Conservation (phyloP, 148 eudicot genomes). For the Rhododendron kiyosumense region DNA sequence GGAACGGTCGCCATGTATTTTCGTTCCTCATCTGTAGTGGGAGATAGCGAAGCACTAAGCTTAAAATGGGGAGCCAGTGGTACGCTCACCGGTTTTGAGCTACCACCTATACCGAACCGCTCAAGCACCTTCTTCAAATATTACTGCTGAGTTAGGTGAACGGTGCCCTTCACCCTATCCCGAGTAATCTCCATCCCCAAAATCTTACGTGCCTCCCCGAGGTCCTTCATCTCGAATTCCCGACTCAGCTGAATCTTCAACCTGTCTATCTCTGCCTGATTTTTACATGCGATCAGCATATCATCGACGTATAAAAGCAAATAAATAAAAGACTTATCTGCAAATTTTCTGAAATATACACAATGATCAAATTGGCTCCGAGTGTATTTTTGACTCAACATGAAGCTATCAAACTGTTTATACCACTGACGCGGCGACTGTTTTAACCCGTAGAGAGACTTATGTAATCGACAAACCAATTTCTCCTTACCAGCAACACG, state of each 20-base stretch:
- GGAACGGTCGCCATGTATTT: background rate
- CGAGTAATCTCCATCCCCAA: background rate
- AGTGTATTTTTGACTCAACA: background rate
- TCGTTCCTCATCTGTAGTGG: background rate
- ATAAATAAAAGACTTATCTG: background rate
- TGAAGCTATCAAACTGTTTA: background rate
- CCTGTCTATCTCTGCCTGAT: background rate
- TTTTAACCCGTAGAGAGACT: background rate
- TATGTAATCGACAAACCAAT: background rate
- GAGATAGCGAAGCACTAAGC: background rate
- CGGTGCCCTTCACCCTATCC: background rate
- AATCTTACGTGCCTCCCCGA: background rate
- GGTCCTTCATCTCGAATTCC: background rate
- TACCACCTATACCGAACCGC: background rate
- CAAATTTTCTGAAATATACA: background rate
- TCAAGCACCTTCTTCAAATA: background rate
- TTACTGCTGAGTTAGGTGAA: background rate
- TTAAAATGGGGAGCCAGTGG: background rate
- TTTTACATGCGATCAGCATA: background rate
- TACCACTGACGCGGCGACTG: background rate
- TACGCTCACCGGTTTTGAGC: background rate
- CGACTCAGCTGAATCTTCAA: background rate
- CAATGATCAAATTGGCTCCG: background rate
- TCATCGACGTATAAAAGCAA: background rate
- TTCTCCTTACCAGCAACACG: background rate